phyloP scores from a whole-genome alignment of 2,329 filamentous ascomycete species.

The Fusarium citri region DNA sequence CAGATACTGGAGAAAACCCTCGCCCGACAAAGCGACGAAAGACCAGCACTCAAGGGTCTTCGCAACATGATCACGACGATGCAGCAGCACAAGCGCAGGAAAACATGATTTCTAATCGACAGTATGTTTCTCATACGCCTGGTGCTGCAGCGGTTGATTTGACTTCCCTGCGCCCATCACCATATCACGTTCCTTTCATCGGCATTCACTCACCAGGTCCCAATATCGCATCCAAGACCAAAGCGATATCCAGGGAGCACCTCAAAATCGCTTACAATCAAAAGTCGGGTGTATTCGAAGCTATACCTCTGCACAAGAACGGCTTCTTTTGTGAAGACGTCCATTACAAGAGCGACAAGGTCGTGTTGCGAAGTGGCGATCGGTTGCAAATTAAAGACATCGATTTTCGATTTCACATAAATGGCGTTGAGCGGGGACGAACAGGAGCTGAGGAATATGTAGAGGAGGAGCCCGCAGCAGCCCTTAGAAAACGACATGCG shows the following conservation, averaged over 20 bases:
- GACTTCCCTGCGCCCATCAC: constrained; percentile 68
- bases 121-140: constrained; percentile 70
- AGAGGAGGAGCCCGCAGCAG: constrained; percentile 59
- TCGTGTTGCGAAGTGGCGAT: constrained; percentile 72
- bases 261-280: constrained; percentile 78
- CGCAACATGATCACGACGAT: constrained; percentile 57
- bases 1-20: constrained; percentile 64
- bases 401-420: constrained; percentile 75
- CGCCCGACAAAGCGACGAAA: constrained; percentile 62
- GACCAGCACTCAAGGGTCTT: constrained; percentile 58
- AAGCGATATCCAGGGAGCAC: constrained; percentile 79
- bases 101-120: constrained; percentile 66
- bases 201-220: constrained; percentile 78
- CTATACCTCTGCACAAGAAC: constrained; percentile 71
- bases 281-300: constrained; percentile 72
- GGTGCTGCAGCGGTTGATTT: constrained; percentile 70
- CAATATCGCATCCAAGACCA: constrained; percentile 71
- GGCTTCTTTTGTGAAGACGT: constrained; percentile 75
- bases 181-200: constrained; percentile 72
- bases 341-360: constrained; percentile 65
- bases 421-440: constrained; percentile 67
- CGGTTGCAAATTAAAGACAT: constrained; percentile 79
- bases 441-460: constrained; percentile 68
- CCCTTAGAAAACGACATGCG: constrained; percentile 61
- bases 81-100: constrained; percentile 50